Conservation (phyloP, 306 rosid genomes). For the Trifolium pratense region DNA sequence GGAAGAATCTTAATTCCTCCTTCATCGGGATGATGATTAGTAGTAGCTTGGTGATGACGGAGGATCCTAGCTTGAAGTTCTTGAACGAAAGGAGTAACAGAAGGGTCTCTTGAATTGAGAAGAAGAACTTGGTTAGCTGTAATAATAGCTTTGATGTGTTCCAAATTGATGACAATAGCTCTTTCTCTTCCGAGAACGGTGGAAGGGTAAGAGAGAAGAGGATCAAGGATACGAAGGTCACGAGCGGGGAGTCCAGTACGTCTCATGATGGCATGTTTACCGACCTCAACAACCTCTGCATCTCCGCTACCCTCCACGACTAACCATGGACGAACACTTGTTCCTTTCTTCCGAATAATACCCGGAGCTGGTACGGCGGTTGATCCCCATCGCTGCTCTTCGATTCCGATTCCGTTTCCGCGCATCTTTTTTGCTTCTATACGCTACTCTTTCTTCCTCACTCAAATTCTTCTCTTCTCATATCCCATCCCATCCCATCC, state of each 20-base stretch:
- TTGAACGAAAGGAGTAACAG: slow-evolving; percentile 83
- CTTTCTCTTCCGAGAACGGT: slow-evolving; percentile 72
- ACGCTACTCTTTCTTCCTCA: background rate
- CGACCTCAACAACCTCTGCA: slow-evolving; percentile 78
- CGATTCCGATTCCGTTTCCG: slow-evolving; percentile 7
- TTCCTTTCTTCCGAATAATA: slow-evolving; percentile 76
- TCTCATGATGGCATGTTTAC: slow-evolving; percentile 91
- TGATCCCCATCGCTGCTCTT: slow-evolving; percentile 12
- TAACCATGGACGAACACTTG: slow-evolving; percentile 81
- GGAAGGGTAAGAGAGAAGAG: slow-evolving; percentile 59
- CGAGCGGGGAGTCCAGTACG: slow-evolving; percentile 94
- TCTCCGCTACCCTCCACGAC: slow-evolving; percentile 64
- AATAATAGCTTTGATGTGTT: slow-evolving; percentile 93
- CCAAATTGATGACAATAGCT: slow-evolving; percentile 89
- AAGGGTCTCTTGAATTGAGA: slow-evolving; percentile 84
- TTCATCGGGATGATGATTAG: slow-evolving; percentile 44
- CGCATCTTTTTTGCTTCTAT: slow-evolving; percentile 8
- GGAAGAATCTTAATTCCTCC: slow-evolving; percentile 82
- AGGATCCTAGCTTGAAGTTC: slow-evolving; percentile 72
- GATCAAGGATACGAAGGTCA: slow-evolving; percentile 88
- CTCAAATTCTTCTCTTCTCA: background rate
- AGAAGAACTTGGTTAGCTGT: slow-evolving; percentile 88
- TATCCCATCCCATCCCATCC: background rate
- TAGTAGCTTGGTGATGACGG: slow-evolving; percentile 68
- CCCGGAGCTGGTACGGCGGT: background rate